Percentiles rank a stretch among this genome's conserved stretches.
phyloP scores from a whole-genome alignment of 2,329 filamentous ascomycete genomes.

The Ophiostoma angusticollis region DNA sequence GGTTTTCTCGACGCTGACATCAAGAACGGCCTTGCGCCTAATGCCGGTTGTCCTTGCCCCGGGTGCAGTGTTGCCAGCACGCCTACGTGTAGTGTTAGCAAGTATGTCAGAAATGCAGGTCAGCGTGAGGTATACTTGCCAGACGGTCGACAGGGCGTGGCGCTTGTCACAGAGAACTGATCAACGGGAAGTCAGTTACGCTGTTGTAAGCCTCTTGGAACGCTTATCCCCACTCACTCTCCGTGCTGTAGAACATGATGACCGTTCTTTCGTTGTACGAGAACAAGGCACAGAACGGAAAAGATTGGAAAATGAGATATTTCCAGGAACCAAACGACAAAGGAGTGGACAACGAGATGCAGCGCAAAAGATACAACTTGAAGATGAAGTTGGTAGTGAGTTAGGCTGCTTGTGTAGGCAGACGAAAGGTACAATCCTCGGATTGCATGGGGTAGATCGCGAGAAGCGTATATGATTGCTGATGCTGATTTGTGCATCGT shows the following conservation, averaged over 20 bases:
- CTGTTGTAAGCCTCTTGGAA: no score
- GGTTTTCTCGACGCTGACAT: constrained; percentile 75
- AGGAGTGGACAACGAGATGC: background rate
- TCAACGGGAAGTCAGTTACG: no score
- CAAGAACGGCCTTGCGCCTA: constrained; percentile 73
- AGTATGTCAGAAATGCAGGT: no score
- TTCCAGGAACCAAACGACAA: background rate
- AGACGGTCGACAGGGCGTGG: constrained; percentile 89
- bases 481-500: no score
- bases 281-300: background rate
- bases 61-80: constrained; percentile 75
- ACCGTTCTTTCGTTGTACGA: no score
- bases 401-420: no score
- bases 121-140: no score
- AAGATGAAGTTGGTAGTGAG: no score
- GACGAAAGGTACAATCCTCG: no score
- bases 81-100: constrained; percentile 39
- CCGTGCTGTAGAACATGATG: constrained; percentile 58
- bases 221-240: constrained; percentile 48
- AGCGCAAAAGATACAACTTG: no score
- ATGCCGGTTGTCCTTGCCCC: constrained; percentile 60
- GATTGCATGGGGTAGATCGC: no score
- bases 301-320: background rate
- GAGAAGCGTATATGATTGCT: no score
- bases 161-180: constrained; percentile 69